These are phyloP conservation scores for Trichoderma aggressivum DNA, from an alignment of 2,329 filamentous ascomycete genomes.

Conservation along the genomic window DNA sequence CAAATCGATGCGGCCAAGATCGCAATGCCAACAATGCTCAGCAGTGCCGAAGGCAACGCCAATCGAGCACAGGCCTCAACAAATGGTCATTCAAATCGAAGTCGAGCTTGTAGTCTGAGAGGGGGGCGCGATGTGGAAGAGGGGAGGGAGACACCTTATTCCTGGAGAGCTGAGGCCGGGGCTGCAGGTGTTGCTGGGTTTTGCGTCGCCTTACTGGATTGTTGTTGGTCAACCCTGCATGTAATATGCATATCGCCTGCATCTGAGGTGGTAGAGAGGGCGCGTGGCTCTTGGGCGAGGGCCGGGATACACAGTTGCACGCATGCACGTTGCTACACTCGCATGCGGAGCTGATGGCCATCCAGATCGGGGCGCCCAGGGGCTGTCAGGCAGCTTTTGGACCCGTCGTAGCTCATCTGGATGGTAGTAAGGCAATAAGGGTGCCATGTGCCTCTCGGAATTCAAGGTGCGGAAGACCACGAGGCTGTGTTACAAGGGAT, in stretches of 20 bases:
- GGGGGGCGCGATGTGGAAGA: not conserved
- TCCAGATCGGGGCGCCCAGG: too few relatives aligned
- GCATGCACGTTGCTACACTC: not conserved
- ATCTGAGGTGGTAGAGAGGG: not conserved
- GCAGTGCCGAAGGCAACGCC: not conserved
- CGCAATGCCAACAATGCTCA: not conserved
- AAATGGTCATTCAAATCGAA: not conserved
- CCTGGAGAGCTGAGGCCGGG: not conserved
- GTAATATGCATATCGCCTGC: not conserved
- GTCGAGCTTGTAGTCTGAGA: not conserved
- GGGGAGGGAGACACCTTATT: not conserved
- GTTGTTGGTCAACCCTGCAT: slow-evolving; percentile 5
- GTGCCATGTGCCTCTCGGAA: not conserved
- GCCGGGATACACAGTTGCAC: not conserved
- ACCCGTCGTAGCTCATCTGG: not conserved
- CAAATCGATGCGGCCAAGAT: not conserved
- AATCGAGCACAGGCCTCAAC: not conserved
- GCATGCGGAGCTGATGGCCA: not conserved
- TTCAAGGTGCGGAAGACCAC: not conserved
- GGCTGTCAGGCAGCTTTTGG: not conserved
- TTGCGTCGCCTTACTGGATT: not conserved
- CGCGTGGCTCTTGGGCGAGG: not conserved
- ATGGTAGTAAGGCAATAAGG: not conserved
- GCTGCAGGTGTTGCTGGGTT: not conserved
- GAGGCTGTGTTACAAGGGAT: not conserved